Base-by-base conservation (phyloP, 345 rosid species). In the Noccaea bulbosa region DNA sequence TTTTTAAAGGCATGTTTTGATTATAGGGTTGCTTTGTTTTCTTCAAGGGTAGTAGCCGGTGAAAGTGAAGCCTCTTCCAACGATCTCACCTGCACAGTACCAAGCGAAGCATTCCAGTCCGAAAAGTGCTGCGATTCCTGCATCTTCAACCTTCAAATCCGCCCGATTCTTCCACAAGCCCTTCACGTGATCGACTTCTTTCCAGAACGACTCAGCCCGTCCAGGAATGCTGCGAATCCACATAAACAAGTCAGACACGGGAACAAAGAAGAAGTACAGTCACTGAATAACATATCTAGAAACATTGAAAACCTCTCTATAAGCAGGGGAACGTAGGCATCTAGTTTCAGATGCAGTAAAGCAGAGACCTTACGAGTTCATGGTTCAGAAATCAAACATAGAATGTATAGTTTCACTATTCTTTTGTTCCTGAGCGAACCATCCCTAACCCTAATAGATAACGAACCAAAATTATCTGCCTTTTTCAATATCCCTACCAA, bases 101-200 rank as follows among this genome's bases (percentile, higher is more conserved):
- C 91, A 90, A 2, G 86, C 89, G 5, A 85, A 85, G 63, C 92
- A 88, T 73, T 88, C 97, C 43, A 91, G 67, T 55, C 92, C 88
- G 49, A 87, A 88, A 62, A 85, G 69, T 2, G 90, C 83, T 16
- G 90, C 88, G 61, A 85, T 78, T 49, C 86, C 89, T 5, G 80
- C 87, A 48, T 88, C 84, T 68, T 90, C 97, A 27, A 84, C 80
- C 74, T 83, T 86, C 81, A 84, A 50, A 24, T 90, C 92, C 48
- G 80, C 77, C 71, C 87, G 65, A 22, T 65, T 82, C 80, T 81
- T 90, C 90, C 89, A 85, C 4, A 79, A 11, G 34, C 82, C 63
- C 76, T 88, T 88, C 40, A 77, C 82, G 5, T 67, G 69, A 57
- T 81, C 86, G 5, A 85, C 71, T 62, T 88, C 97, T 78, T 83